phyloP scores from a whole-genome alignment of 108 stramenopile species.

The Fistulifera pelliculosa region DNA sequence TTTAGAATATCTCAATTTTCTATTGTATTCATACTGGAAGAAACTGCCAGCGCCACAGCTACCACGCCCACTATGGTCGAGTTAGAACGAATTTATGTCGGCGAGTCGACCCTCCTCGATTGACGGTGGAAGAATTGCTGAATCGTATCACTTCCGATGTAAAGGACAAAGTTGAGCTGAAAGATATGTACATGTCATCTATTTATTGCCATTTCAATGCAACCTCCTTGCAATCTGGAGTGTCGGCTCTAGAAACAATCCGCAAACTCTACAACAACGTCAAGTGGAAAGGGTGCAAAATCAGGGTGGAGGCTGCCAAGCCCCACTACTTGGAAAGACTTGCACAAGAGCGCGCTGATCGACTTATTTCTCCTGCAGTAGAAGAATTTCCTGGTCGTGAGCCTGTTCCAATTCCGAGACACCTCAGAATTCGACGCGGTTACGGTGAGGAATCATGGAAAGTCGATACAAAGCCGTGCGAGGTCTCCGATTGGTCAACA shows the following conservation, averaged over 20 bases:
- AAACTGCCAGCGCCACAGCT: too few relatives aligned
- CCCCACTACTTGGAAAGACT: slow-evolving; percentile 68
- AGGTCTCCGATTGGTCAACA: slow-evolving; percentile 22
- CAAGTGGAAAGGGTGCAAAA: slow-evolving; percentile 78
- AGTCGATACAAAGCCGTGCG: slow-evolving; percentile 55
- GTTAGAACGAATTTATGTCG: slow-evolving; percentile 69
- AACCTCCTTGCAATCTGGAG: slow-evolving; percentile 1
- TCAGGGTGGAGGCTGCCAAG: slow-evolving; percentile 52
- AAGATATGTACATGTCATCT: slow-evolving; percentile 17
- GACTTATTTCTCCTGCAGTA: neutral
- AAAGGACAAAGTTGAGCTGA: slow-evolving; percentile 19
- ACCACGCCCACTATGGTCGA: neutral
- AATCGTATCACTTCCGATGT: slow-evolving; percentile 24
- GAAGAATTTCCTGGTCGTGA: slow-evolving; percentile 7
- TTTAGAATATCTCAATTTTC: too few relatives aligned
- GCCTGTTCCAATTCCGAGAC: slow-evolving; percentile 29
- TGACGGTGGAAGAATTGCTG: slow-evolving; percentile 49
- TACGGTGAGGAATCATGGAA: slow-evolving; percentile 60
- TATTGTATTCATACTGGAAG: too few relatives aligned
- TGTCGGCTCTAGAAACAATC: slow-evolving; percentile 43
- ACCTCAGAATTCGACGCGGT: slow-evolving; percentile 55
- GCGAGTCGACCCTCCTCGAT: slow-evolving; percentile 60
- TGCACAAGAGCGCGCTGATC: slow-evolving; percentile 29
- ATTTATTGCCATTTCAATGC: slow-evolving; percentile 25
- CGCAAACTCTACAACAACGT: slow-evolving; percentile 66